phyloP scores from a whole-genome alignment of 768 basidiomycete genomes.

The Dentipellis sp. region DNA sequence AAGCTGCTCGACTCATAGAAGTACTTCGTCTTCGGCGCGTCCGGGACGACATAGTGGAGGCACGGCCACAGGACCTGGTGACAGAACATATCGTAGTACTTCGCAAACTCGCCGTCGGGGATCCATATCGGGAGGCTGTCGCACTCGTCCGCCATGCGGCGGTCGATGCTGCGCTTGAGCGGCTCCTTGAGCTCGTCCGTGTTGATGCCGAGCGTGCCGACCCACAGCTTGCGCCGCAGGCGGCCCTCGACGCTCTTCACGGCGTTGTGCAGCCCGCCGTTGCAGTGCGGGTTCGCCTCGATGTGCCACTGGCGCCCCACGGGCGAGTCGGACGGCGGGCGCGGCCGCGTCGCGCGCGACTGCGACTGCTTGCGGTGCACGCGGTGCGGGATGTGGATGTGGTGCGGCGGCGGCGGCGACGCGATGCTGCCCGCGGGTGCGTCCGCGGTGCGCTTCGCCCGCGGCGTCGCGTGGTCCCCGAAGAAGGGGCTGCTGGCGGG shows the following conservation, averaged over 20 bases:
- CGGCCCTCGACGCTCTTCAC: slow-evolving; percentile 49
- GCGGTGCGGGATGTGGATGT: slow-evolving; percentile 23
- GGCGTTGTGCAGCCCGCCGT: slow-evolving; percentile 81
- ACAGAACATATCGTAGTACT: slow-evolving; percentile 81
- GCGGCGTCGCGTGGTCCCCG: neutral
- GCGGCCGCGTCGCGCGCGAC: slow-evolving; percentile 36
- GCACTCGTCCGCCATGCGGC: slow-evolving; percentile 31
- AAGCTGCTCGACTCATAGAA: slow-evolving; percentile 77
- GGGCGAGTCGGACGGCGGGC: slow-evolving; percentile 27
- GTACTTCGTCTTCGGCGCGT: slow-evolving; percentile 73
- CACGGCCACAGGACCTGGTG: slow-evolving; percentile 88
- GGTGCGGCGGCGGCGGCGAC: slow-evolving; percentile 19
- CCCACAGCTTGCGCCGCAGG: slow-evolving; percentile 45
- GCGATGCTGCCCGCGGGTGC: slow-evolving; percentile 3
- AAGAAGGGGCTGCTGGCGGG: slow-evolving; percentile 17
- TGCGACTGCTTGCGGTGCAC: slow-evolving; percentile 44
- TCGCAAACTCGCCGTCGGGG: slow-evolving; percentile 67
- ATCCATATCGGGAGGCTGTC: slow-evolving; percentile 65
- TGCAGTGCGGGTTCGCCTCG: slow-evolving; percentile 63
- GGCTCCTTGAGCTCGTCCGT: slow-evolving; percentile 57
- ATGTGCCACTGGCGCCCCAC: slow-evolving; percentile 31
- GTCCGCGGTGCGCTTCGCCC: neutral
- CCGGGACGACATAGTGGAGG: slow-evolving; percentile 79
- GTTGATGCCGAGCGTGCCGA: slow-evolving; percentile 67
- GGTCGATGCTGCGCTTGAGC: slow-evolving; percentile 47